Evolutionary conservation across 495 filamentous ascomycete species (phyloP).

Genomic region (Parathielavia hyrcaniae): DNA sequence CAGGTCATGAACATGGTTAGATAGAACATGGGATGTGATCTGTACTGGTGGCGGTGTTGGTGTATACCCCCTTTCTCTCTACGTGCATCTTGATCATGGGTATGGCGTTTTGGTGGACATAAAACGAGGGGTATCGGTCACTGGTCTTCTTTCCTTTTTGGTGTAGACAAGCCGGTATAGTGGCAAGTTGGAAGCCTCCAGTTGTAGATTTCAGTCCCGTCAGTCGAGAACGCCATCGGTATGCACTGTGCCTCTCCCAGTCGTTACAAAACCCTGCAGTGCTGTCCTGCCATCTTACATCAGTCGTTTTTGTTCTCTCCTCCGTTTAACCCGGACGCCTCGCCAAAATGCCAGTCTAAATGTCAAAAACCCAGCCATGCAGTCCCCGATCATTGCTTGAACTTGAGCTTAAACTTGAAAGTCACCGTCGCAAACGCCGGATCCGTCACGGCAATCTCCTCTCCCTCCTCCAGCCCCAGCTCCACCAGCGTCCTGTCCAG

Average conservation of each 20-base stretch:
- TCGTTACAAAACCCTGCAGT: neutral
- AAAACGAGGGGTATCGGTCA: slow-evolving; percentile 12
- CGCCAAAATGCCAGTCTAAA: slow-evolving; percentile 9
- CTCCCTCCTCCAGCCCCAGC: slow-evolving; percentile 45
- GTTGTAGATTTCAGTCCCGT: neutral
- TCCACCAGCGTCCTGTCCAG: slow-evolving; percentile 60
- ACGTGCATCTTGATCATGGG: slow-evolving; percentile 20
- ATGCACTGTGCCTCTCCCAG: neutral
- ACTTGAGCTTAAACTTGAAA: slow-evolving; percentile 63
- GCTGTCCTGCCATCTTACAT: neutral
- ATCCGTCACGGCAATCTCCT: slow-evolving; percentile 71
- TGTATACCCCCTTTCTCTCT: slow-evolving; percentile 16
- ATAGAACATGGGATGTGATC: slow-evolving; percentile 17
- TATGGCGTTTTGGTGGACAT: slow-evolving; percentile 26
- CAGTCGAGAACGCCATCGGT: neutral
- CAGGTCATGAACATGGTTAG: slow-evolving; percentile 47
- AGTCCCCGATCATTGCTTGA: slow-evolving; percentile 23
- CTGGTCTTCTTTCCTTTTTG: slow-evolving; percentile 9
- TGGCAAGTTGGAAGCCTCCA: neutral
- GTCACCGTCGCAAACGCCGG: slow-evolving; percentile 64
- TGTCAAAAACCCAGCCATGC: neutral
- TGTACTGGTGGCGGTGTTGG: neutral
- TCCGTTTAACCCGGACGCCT: slow-evolving; percentile 10
- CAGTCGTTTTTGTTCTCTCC: neutral
- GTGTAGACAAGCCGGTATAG: slow-evolving; percentile 2